Base-by-base conservation (phyloP, 805 yeast genomes). In the Saccharomyces kudriavzevii region DNA sequence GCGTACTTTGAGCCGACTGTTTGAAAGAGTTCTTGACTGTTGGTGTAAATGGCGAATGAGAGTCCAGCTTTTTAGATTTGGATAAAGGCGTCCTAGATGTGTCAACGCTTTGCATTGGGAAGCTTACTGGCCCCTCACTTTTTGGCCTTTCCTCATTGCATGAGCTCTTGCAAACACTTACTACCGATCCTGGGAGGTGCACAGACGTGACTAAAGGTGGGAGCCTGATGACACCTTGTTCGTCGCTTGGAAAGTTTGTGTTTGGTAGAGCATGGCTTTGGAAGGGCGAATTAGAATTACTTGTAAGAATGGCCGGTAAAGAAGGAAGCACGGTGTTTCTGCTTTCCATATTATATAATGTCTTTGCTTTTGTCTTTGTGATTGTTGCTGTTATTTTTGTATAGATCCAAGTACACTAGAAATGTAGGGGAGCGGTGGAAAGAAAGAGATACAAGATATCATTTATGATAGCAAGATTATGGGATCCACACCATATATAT, bases 201-300 rank as follows among this genome's bases (percentile, higher is more conserved):
- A 56, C 55, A 17, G 56, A 49, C 3, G 52, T 24, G 22, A 53
- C 40, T 26, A 68, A 47, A 1, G 71, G 71, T 29, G 71, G 71
- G 26, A 68, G 54, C 47, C 60, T 63, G 47, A 68, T 67, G 4
- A 62, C 52, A 6, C 71, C 70, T 5, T 58, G 54, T 11, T 52
- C 56, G 50, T 64, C 67, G 52, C 59, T 60, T 40, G 56, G 58
- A 55, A 67, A 65, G 14, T 51, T 58, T 13, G 53, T 50, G 35
- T 56, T 58, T 14, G 53, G 43, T 17, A 35, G 10, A 35, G 22
- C 24, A 35, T 35, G 43, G 13, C 5, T 17, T 20, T 35, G 43
- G 3, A 35, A 35, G 17, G 43, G 43, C 43, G 43, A 35, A 8
- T 13, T 17, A 17, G 43, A 35, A 35, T 3, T 17, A 35, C 43